These are phyloP conservation scores for Trametes coccinea DNA, from an alignment of 768 basidiomycete species.

Conservation along the genomic window DNA sequence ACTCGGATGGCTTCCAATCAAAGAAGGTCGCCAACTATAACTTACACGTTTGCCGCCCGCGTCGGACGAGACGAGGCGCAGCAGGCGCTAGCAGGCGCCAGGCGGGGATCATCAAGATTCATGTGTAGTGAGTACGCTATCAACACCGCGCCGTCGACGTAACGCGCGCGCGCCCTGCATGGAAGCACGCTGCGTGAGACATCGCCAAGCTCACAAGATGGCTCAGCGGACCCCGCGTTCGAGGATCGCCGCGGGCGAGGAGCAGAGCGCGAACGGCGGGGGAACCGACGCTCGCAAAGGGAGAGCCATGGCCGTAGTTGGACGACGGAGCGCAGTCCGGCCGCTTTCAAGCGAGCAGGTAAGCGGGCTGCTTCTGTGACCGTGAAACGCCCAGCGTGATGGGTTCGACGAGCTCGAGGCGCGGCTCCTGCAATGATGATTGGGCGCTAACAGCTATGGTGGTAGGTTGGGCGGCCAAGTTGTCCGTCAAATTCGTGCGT, in stretches of 20 bases:
- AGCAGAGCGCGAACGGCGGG: background rate
- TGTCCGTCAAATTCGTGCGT: background rate
- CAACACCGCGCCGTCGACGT: background rate
- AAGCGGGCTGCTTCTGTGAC: conserved; percentile 16
- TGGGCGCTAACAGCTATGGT: background rate
- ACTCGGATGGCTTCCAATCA: conserved; percentile 8
- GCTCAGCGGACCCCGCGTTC: background rate
- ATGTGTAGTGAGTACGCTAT: background rate
- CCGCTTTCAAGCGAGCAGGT: background rate
- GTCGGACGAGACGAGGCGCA: background rate
- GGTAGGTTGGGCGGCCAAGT: background rate
- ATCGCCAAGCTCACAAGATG: background rate
- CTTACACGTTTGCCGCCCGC: conserved; percentile 9
- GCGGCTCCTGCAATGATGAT: background rate
- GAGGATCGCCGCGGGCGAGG: background rate
- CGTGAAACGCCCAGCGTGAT: background rate
- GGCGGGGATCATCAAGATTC: background rate
- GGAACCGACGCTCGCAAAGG: background rate
- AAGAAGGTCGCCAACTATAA: conserved; percentile 15
- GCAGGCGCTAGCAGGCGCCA: too few species aligned
- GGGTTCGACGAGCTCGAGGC: background rate
- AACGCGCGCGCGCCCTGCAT: background rate
- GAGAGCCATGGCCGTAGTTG: background rate
- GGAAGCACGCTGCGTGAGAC: conserved; percentile 1
- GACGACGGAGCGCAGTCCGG: background rate